Evolutionary conservation across 441 rosid genomes (phyloP), one percentile per base, ranked within the genome.

Genomic region (Pelargonium australe): DNA sequence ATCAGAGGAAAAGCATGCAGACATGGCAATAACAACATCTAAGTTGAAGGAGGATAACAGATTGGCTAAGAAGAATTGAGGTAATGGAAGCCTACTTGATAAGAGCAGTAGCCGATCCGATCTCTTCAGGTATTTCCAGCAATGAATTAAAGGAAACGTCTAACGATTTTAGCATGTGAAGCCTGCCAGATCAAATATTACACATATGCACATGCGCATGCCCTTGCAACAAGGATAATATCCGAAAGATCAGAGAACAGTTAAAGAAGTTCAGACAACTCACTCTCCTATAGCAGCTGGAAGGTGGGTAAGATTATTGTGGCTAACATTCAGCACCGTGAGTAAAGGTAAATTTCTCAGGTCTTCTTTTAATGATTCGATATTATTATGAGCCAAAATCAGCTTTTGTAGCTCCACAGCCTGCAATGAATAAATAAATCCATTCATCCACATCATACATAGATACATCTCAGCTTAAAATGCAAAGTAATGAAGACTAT

Each of bases 261-360:
- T 34, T 61, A 2, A 4, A 25, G 53, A n/a, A 71, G 41, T 14
- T 37, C 60, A 66, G 68, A 66, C 43, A 34, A 85, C 97, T 84
- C 78, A 94, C 99, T 88, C 89, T 78, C 97, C 97, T n/a, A 91
- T 79, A 0, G 92, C 94, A 63, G 83, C 86, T 0, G 99, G 99
- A 72, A 94, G 92, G 13, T 73, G 72, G 17, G 87, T 55, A 37
- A 94, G 88, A 19, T 83, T 87, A 72, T 94, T 94, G 66, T 89
- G 87, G 80, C 94, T 91, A 53, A 94, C 82, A 82, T 94, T 94
- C 67, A 94, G 70, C 65, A 91, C 95, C 40, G 82, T 79, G 66
- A 91, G 84, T 64, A 79, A 79, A 14, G 89, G 68, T 72, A 94
- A 86, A 77, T 84, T 87, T 73, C 86, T 81, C 41, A 94, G 73